phyloP scores from a whole-genome alignment of 352 stramenopile genomes.

The Phytophthora pseudosyringae region DNA sequence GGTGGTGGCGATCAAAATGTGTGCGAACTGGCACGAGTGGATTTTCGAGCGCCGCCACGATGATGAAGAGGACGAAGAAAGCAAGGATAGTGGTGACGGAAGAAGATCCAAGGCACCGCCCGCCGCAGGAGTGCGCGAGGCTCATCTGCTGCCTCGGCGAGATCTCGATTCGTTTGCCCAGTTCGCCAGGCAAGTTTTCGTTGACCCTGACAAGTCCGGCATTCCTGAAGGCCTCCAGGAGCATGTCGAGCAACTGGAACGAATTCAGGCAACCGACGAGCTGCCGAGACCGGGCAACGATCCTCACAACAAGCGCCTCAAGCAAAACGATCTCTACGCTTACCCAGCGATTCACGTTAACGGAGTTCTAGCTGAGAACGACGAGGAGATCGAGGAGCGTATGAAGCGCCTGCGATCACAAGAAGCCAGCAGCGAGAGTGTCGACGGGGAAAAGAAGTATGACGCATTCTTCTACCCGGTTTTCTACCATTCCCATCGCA shows the following conservation, averaged over 20 bases:
- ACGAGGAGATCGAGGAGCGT: constrained; percentile 61
- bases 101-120: constrained; percentile 14
- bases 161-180: constrained; percentile 59
- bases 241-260: constrained; percentile 56
- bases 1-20: constrained; percentile 71
- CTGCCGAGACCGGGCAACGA: constrained; percentile 17
- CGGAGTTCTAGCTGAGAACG: constrained; percentile 55
- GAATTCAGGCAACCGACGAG: constrained; percentile 21
- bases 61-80: constrained; percentile 24
- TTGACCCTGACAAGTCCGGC: constrained; percentile 38
- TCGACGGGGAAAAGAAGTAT: constrained; percentile 12
- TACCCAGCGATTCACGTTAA: constrained; percentile 65
- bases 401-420: constrained; percentile 35
- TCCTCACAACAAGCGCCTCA: constrained; percentile 18
- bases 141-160: constrained; percentile 42
- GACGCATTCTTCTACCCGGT: constrained; percentile 66
- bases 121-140: constrained; percentile 14
- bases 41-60: constrained; percentile 58
- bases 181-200: constrained; percentile 56
- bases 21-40: constrained; percentile 83
- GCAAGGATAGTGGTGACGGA: constrained; percentile 21
- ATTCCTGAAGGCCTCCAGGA: constrained; percentile 51
- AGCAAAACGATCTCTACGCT: constrained; percentile 42
- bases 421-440: constrained; percentile 19
- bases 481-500: constrained; percentile 3